These are phyloP conservation scores for Pecoramyces ruminantium DNA, from an alignment of 192 early-diverging fungal species.

Conservation along the genomic window DNA sequence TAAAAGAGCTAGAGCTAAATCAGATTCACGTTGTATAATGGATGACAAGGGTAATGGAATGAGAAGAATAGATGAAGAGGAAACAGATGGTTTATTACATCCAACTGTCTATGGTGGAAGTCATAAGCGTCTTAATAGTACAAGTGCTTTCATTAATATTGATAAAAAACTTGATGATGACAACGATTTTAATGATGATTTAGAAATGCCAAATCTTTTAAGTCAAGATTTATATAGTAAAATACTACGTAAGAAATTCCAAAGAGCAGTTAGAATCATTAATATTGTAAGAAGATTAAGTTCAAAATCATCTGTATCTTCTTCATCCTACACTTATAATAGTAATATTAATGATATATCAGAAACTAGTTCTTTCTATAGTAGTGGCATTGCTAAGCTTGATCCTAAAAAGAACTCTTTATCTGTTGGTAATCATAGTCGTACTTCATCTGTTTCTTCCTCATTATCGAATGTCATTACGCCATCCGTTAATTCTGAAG, in stretches of 20 bases:
- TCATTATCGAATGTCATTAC: background rate
- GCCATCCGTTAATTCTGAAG: background rate
- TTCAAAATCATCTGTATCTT: background rate
- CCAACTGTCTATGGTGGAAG: background rate
- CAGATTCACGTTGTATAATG: background rate
- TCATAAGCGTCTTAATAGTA: background rate
- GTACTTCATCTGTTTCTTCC: background rate
- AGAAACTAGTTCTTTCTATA: background rate
- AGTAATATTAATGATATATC: background rate
- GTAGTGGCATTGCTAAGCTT: background rate
- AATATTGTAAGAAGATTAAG: background rate
- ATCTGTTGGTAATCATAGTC: background rate
- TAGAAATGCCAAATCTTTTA: background rate
- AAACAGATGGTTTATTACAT: background rate
- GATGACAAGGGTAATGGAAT: background rate
- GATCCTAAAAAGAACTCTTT: background rate
- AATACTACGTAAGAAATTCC: background rate
- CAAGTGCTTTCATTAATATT: background rate
- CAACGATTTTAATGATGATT: background rate
- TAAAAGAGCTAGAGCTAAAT: background rate
- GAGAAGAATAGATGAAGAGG: background rate
- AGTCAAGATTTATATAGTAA: background rate
- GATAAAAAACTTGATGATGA: background rate
- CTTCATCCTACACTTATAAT: background rate
- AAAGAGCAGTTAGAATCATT: background rate